These are phyloP conservation scores for Penicillium sp. DNA, from an alignment of 2,329 filamentous ascomycete species.

Conservation along the genomic window DNA sequence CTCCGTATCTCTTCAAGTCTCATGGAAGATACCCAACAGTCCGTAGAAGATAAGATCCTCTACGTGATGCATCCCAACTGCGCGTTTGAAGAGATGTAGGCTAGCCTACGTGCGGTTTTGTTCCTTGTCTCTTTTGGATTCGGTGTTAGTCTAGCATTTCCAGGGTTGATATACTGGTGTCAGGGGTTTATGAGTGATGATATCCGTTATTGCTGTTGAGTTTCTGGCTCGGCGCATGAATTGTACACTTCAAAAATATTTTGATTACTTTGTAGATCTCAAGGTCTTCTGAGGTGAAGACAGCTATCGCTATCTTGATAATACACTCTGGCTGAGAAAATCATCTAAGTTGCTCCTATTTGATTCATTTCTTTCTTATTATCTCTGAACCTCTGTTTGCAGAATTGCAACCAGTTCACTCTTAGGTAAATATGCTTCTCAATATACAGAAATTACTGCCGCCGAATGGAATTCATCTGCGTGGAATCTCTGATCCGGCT, in stretches of 20 bases:
- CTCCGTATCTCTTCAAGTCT: conserved; percentile 72
- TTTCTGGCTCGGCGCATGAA: neutral
- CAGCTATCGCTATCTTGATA: neutral
- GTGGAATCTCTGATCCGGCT: no score
- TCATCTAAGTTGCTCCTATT: no score
- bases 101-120: neutral
- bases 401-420: no score
- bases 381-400: no score
- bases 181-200: conserved; percentile 34
- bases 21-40: conserved; percentile 59
- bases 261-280: neutral
- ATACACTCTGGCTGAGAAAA: neutral
- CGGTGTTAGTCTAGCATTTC: conserved; percentile 22
- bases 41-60: conserved; percentile 54
- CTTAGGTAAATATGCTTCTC: no score
- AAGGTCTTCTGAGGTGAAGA: no score
- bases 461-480: no score
- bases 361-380: neutral
- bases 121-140: conserved; percentile 13
- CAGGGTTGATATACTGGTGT: conserved; percentile 24
- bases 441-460: no score
- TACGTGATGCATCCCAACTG: conserved; percentile 96
- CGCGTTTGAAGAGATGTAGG: conserved; percentile 61
- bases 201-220: conserved; percentile 21
- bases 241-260: conserved; percentile 1